Base-by-base conservation (phyloP, 129 eudicot genomes). In the Mikania micrantha region DNA sequence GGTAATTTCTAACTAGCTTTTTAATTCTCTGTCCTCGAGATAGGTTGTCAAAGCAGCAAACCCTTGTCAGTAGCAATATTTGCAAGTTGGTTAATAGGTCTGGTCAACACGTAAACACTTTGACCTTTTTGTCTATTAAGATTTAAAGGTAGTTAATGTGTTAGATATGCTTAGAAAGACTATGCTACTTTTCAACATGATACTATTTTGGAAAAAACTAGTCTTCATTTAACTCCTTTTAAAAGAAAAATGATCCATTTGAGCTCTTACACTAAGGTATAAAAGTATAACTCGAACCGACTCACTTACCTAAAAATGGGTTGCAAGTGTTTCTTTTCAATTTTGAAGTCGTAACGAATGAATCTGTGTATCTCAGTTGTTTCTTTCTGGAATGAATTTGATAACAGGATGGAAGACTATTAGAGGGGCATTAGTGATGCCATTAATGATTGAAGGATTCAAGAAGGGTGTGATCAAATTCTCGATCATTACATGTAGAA, bases 331-430 rank as follows among this genome's bases (percentile, higher is more conserved):
- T 36, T 64, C 0, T 2, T 49, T 34, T 19, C n/a, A 35, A 12
- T 38, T 38, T 5, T 35, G 34, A 3, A 47, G 42, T 4, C 52
- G 38, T 68, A 32, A 32, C 31, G 60, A 57, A 16, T n/a, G 8
- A 16, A 10, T 61, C 15, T 35, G 4, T 64, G 1, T 21, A 27
- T 39, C 28, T 42, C 16, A 5, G 4, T 64, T 57, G n/a, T 21
- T 63, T 21, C 10, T n/a, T 66, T 25, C 6, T 49, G 69, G 7
- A 60, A 19, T 48, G 40, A 19, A 70, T 9, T 50, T 45, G 70
- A 71, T 70, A 69, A 60, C 78, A 91, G 97, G 97, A 61, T 91
- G 96, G 95, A 91, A 88, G 84, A 85, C 96, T 1, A 88, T 88
- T 39, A 85, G 74, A 78, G 97, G 90, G 34, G 90, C 96, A 20